Base-by-base conservation (phyloP, 2,329 filamentous ascomycete species). In the Verticillium zaregamsianum region DNA sequence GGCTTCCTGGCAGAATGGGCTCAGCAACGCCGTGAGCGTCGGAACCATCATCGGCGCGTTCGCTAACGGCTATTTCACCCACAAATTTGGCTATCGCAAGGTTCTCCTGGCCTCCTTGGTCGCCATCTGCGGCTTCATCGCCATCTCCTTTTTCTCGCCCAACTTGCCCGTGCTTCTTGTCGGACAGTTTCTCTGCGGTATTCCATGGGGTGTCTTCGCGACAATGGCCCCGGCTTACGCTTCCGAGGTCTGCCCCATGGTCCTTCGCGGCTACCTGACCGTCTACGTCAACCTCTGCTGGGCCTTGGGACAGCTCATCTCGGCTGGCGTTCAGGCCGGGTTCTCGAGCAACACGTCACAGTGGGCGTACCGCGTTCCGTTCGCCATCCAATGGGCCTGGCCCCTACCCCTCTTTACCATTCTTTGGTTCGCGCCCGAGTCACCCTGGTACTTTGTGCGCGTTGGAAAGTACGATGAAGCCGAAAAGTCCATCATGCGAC, bases 21-120 rank as follows among this genome's bases (percentile, higher is more conserved):
- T 86, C 0, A 71, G 72, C 31, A 80, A 80, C 33, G 80, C 74
- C 1, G 72, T 77, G 0, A 70, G 73, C 14, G 75, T 80, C 12
- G 82, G 82, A 4, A 73, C 77, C 15, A 80, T 85, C 28, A 61
- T 84, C 3, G 82, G 82, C 1, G 73, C 80, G 1, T 70, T 81
- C 9, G 63, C 80, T 20, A 80, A 79, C 62, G 82, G 82, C 5
- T 74, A 74, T 59, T 66, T 82, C 11, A 75, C 79, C 11, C 73
- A 81, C 37, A 70, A 72, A 3, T 77, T 71, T 37, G 80, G 80
- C 0, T 79, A 80, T 55, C 72, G 76, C n/a, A 71, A 73, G 63
- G 78, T 77, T 0, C 74, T 84, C 59, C 71, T 84, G 14, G 74
- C 66, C 0, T 73, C 77, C 0, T 67, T 84, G n/a, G 61, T 72